Base-by-base conservation (phyloP, 495 filamentous ascomycete species). In the Podospora appendiculata region DNA sequence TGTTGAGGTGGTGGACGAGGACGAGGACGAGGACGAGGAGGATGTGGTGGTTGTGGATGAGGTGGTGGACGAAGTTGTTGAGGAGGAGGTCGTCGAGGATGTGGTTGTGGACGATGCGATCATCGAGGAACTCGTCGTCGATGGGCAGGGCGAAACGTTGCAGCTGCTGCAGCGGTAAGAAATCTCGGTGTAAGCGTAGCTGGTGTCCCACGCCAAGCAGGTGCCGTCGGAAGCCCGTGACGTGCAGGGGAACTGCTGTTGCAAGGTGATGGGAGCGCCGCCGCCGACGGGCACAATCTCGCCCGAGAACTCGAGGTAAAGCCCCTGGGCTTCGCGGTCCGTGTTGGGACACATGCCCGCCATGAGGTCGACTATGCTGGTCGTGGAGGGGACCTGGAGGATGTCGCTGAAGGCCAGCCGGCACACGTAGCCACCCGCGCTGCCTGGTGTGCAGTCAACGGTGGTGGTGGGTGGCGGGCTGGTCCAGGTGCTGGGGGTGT, bases 341-440 rank as follows among this genome's bases (percentile, higher is more conserved):
- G 46, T 47, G 25, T 47, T 53, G 19, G 55, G 55, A 46, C 55
- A 57, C 18, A 57, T 53, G 45, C 55, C 55, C 8, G 35, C 14
- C 16, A 57, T 35, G 6, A 47, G 42, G 25, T 50, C 47, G 17
- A 38, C 32, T 17, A 51, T 13, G 14, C 35, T n/a, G 42, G 35
- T 57, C 14, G 32, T 5, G 12, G 50, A 3, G 11, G 50, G 36
- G 7, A 45, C 35, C 11, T 34, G 40, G 42, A 57, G 50, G 32
- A 57, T 47, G 32, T 53, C 55, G 51, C 33, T 51, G 42, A 57
- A 57, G 47, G 55, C 47, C 8, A 57, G 51, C 19, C 38, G 50
- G 51, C 55, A 57, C 35, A 44, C 2, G 36, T 45, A 46, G 46
- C 32, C 35, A 19, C 34, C 10, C 17, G 14, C 12, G 19, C 34